These are phyloP conservation scores for Diaporthe aspalathi DNA, from an alignment of 2,329 filamentous ascomycete genomes.

Conservation along the genomic window DNA sequence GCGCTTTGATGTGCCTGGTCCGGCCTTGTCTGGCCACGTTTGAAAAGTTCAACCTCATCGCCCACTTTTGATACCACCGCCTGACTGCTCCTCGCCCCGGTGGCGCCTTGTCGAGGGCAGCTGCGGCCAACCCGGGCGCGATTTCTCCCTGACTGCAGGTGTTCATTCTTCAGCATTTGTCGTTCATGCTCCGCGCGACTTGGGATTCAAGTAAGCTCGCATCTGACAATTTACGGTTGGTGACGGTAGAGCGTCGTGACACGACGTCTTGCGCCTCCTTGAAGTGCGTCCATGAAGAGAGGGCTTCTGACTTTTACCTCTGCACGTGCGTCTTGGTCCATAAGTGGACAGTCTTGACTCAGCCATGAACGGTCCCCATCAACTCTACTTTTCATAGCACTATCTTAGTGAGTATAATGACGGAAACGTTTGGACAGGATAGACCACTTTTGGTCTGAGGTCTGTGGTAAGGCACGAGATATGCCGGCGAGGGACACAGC, in stretches of 20 bases:
- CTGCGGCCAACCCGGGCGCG: conserved; percentile 2
- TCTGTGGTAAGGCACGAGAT: not conserved
- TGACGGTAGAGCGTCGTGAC: conserved; percentile 27
- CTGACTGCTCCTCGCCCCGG: conserved; percentile 26
- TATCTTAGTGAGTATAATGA: conserved; percentile 29
- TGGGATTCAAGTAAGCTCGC: conserved; percentile 39
- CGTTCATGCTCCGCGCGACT: conserved; percentile 35
- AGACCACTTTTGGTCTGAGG: not conserved
- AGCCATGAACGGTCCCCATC: conserved; percentile 5
- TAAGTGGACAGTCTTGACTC: conserved; percentile 1
- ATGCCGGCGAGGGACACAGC: not conserved
- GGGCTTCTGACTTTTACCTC: not conserved
- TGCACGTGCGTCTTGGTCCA: not conserved
- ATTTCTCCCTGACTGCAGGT: conserved; percentile 14
- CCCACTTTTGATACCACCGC: conserved; percentile 27
- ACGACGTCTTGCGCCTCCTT: not conserved
- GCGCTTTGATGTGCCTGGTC: conserved; percentile 34
- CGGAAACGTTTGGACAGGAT: conserved; percentile 12
- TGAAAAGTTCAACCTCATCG: conserved; percentile 3
- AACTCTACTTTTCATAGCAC: conserved; percentile 14
- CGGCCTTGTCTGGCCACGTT: conserved; percentile 23
- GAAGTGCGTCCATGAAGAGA: conserved; percentile 19
- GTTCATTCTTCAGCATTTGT: conserved; percentile 28
- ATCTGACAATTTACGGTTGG: conserved; percentile 35
- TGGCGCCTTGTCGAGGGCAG: not conserved